A percentile compares a stretch with the other conserved stretches of the same genome.
Conservation (phyloP, 169 alveolate genomes). For the Plasmodium coatneyi region DNA sequence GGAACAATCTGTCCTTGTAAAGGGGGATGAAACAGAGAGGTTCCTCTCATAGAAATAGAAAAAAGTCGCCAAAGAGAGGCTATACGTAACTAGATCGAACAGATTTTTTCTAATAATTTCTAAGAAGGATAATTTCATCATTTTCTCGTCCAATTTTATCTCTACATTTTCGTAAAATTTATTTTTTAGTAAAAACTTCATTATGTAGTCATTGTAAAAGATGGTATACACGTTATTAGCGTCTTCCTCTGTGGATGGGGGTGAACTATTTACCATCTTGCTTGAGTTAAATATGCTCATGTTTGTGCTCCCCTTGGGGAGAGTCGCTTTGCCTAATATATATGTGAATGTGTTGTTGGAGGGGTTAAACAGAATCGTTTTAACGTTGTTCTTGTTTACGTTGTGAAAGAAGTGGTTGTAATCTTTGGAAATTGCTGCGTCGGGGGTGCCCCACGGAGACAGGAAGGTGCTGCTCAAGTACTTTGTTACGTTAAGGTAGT, state of each 20-base stretch:
- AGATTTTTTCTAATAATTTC: constrained; percentile 21
- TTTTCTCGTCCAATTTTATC: constrained; percentile 19
- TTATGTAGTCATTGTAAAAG: constrained; percentile 52
- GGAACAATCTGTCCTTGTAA: constrained; percentile 1
- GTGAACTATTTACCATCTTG: background rate
- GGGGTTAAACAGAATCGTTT: constrained; percentile 39
- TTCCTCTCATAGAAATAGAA: constrained; percentile 40
- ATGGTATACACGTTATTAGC: constrained; percentile 4
- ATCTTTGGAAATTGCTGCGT: background rate
- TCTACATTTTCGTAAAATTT: constrained; percentile 56
- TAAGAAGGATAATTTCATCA: background rate
- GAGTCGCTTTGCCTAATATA: background rate
- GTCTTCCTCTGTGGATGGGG: background rate
- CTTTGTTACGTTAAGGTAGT: constrained; percentile 9
- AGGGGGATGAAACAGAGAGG: background rate
- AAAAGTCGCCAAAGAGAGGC: constrained; percentile 3
- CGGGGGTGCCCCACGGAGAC: background rate
- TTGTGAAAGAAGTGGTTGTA: constrained; percentile 60
- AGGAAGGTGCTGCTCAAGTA: background rate
- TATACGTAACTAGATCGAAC: constrained; percentile 28
- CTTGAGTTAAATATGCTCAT: background rate
- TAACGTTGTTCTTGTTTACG: constrained; percentile 47
- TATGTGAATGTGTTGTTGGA: constrained; percentile 37
- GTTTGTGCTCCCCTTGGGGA: background rate
- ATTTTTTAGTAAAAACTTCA: constrained; percentile 65